A percentile compares a stretch with the other conserved stretches of the same genome.
phyloP scores from a whole-genome alignment of 192 early-diverging fungal genomes.

The Backusella tuberculispora region DNA sequence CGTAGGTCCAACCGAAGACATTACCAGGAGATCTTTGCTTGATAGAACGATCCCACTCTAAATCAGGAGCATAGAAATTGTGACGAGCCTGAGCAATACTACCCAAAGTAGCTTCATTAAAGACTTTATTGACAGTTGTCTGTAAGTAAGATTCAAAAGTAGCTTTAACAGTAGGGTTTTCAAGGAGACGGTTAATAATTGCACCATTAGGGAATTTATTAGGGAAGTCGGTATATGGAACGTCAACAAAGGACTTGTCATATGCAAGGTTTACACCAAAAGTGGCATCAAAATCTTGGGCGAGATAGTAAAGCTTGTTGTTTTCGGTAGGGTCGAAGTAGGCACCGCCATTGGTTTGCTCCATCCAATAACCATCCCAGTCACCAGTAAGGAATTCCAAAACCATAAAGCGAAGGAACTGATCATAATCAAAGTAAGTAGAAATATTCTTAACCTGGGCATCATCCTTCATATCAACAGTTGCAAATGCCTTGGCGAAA shows the following conservation, averaged over 20 bases:
- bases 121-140: conserved; percentile 45
- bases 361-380: conserved; percentile 57
- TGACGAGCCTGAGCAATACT: conserved; percentile 45
- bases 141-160: conserved; percentile 50
- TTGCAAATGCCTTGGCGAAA: conserved; percentile 32
- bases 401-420: conserved; percentile 52
- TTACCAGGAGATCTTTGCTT: conserved; percentile 50
- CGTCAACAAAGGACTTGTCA: conserved; percentile 18
- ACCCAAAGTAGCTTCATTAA: conserved; percentile 50
- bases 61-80: conserved; percentile 45
- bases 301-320: conserved; percentile 47
- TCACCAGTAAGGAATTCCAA: conserved; percentile 51
- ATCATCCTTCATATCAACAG: conserved; percentile 38
- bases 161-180: conserved; percentile 38
- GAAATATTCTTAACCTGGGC: conserved; percentile 34
- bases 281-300: conserved; percentile 54
- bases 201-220: conserved; percentile 36
- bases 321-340: conserved; percentile 46
- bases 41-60: conserved; percentile 51
- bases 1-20: conserved; percentile 45
- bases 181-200: conserved; percentile 50
- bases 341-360: conserved; percentile 49
- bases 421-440: conserved; percentile 42
- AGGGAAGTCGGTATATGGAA: conserved; percentile 46
- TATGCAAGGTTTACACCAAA: conserved; percentile 51